Evolutionary conservation across 2,329 filamentous ascomycete genomes (phyloP), one percentile per base, ranked within the genome.

Genomic region (Venturia carpophila): DNA sequence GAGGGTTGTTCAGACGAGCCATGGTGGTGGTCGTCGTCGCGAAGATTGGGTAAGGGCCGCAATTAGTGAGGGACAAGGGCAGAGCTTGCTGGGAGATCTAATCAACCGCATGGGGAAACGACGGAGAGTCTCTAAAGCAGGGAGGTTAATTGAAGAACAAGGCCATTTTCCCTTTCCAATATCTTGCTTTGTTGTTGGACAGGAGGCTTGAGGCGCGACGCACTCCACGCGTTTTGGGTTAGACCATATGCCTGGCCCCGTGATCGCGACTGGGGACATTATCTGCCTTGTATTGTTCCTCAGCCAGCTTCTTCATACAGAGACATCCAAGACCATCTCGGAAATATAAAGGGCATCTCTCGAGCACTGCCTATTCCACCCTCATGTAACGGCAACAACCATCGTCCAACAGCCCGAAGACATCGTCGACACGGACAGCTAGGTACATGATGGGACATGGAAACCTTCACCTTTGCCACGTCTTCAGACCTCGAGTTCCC

Each of bases 401-500:
- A 6, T 45, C 17, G 15, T n/a, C 17, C 17, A 17, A 45, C 11
- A 45, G 42, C 13, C 13, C 11, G 17, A 45, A 45, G 42, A 43
- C 70, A 69, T 34, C 30, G 67, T 66, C 68, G 69, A 42, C 62
- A 70, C 68, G 68, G 67, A 13, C n/a, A 24, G 30, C 30, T 34
- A 34, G 21, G 3, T 34, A 39, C 9, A 61, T 42, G 39, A 61
- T 61, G 60, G 64, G 49, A 68, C 55, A 97, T 97, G 91, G 94
- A 99, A 78, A 89, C 92, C 63, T 97, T 96, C 77, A 96, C 92
- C 39, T 97, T 97, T 79, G 92, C 91, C 70, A 91, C 87, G 73
- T 96, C 94, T 67, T 89, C 91, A 69, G 87, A 90, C 75, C 82
- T 97, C 70, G 83, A 91, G 70, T 84, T 92, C 69, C 86, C 89